phyloP scores from a whole-genome alignment of 2,329 filamentous ascomycete genomes.

The Fusarium mangiferae region DNA sequence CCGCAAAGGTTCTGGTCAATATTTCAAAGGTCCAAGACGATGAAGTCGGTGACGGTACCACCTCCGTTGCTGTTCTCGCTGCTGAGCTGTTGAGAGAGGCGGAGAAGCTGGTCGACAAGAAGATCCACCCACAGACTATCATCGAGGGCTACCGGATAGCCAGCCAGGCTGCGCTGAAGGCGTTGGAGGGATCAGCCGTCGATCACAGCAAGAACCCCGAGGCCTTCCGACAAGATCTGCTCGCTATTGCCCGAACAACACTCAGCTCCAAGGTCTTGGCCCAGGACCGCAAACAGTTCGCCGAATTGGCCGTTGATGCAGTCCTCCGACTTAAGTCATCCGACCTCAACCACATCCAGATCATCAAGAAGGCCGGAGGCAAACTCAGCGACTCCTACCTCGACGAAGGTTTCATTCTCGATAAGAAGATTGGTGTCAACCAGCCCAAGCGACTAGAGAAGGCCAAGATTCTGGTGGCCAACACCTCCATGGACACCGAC shows the following conservation, averaged over 20 bases:
- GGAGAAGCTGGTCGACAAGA: slow-evolving; percentile 96
- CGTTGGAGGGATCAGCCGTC: slow-evolving; percentile 84
- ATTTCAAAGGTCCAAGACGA: slow-evolving; percentile 99
- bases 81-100: slow-evolving; percentile 96
- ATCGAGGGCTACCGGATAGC: slow-evolving; percentile 99
- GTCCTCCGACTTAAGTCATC: slow-evolving; percentile 90
- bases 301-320: slow-evolving; percentile 88
- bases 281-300: slow-evolving; percentile 93
- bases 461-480: slow-evolving; percentile 96
- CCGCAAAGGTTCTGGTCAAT: slow-evolving; percentile 97
- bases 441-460: slow-evolving; percentile 98
- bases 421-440: slow-evolving; percentile 99
- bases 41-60: slow-evolving; percentile 97
- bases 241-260: slow-evolving; percentile 92
- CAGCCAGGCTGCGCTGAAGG: slow-evolving; percentile 84
- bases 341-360: slow-evolving; percentile 97
- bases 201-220: slow-evolving; percentile 87
- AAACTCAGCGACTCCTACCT: slow-evolving; percentile 98
- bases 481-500: slow-evolving; percentile 99
- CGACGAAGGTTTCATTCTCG: slow-evolving; percentile 97
- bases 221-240: slow-evolving; percentile 88
- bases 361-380: slow-evolving; percentile 99
- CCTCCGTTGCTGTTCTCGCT: slow-evolving; percentile 94
- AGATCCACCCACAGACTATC: slow-evolving; percentile 99
- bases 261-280: slow-evolving; percentile 96